A percentile compares a stretch with the other conserved stretches of the same genome.
Conservation (phyloP, 1,139 yeast species). For the Schwanniomyces etchellsii region DNA sequence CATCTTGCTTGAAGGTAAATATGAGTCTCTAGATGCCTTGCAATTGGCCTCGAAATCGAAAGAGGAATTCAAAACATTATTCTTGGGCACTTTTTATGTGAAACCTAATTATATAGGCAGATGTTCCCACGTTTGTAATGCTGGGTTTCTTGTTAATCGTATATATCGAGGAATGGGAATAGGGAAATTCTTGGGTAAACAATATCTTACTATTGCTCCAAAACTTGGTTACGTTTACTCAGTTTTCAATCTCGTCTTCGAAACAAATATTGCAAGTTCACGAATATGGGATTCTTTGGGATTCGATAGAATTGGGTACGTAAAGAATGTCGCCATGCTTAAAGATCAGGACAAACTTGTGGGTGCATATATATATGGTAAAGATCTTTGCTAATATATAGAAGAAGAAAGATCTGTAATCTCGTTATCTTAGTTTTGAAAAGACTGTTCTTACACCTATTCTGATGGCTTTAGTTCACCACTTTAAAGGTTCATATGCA, state of each 20-base stretch:
- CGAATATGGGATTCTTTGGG: conserved; percentile 74
- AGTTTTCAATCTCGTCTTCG: conserved; percentile 80
- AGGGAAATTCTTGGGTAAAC: conserved; percentile 57
- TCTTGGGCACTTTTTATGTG: conserved; percentile 66
- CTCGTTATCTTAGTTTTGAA: conserved; percentile 1
- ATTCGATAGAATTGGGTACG: conserved; percentile 64
- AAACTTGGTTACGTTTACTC: conserved; percentile 67
- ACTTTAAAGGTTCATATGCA: too few species aligned
- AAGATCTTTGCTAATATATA: conserved; percentile 28
- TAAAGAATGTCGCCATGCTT: conserved; percentile 61
- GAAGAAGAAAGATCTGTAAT: conserved; percentile 1
- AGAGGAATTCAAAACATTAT: conserved; percentile 32
- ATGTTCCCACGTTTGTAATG: conserved; percentile 76
- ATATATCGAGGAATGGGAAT: conserved; percentile 52
- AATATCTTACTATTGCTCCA: conserved; percentile 64
- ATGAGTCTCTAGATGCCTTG: conserved; percentile 8
- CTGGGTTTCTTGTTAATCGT: conserved; percentile 64
- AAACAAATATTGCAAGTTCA: conserved; percentile 60
- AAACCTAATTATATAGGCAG: conserved; percentile 78
- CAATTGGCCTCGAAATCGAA: conserved; percentile 9
- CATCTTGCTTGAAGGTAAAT: conserved; percentile 37
- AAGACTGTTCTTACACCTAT: too few species aligned
- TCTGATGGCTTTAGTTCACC: too few species aligned
- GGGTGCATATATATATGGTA: conserved; percentile 66
- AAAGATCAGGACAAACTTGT: conserved; percentile 57